These are phyloP conservation scores for Calonectria leucothoes DNA, from an alignment of 2,329 filamentous ascomycete genomes.

Conservation along the genomic window DNA sequence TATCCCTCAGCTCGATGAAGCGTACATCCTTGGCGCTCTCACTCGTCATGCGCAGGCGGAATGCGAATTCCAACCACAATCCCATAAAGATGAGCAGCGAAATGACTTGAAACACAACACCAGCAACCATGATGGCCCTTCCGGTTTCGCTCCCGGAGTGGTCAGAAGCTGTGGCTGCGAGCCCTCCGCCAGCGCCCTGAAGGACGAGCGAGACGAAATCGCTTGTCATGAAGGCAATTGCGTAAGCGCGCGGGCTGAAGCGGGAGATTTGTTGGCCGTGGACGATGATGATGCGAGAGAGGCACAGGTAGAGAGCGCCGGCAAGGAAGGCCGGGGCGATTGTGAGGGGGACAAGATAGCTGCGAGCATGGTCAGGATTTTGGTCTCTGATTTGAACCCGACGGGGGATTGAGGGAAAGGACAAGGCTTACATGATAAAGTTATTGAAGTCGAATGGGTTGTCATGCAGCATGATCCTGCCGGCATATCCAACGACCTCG, in stretches of 20 bases:
- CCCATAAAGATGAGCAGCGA: constrained; percentile 10
- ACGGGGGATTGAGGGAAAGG: constrained; percentile 42
- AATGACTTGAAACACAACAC: constrained; percentile 18
- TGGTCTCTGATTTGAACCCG: not conserved
- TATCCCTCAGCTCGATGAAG: not conserved
- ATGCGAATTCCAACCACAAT: not conserved
- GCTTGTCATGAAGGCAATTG: constrained; percentile 55
- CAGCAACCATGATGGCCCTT: constrained; percentile 13
- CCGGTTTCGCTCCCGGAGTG: constrained; percentile 46
- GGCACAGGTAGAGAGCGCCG: constrained; percentile 70
- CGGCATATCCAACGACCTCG: constrained; percentile 70
- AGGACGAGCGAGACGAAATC: constrained; percentile 61
- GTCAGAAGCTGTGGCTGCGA: constrained; percentile 53
- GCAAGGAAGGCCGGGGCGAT: constrained; percentile 71
- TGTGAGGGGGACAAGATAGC: constrained; percentile 60
- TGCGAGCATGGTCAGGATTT: not conserved
- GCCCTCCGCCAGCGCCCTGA: constrained; percentile 62
- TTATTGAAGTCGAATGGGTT: constrained; percentile 65
- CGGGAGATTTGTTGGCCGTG: constrained; percentile 51
- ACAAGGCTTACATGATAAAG: constrained; percentile 66
- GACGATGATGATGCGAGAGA: constrained; percentile 57
- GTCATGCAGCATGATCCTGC: constrained; percentile 62
- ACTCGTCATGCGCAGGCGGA: not conserved
- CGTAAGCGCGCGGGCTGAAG: constrained; percentile 40
- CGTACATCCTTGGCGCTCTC: not conserved